Evolutionary conservation across 352 stramenopile species (phyloP), one percentile per base, ranked within the genome.

Genomic region (Phytophthora palmivora): DNA sequence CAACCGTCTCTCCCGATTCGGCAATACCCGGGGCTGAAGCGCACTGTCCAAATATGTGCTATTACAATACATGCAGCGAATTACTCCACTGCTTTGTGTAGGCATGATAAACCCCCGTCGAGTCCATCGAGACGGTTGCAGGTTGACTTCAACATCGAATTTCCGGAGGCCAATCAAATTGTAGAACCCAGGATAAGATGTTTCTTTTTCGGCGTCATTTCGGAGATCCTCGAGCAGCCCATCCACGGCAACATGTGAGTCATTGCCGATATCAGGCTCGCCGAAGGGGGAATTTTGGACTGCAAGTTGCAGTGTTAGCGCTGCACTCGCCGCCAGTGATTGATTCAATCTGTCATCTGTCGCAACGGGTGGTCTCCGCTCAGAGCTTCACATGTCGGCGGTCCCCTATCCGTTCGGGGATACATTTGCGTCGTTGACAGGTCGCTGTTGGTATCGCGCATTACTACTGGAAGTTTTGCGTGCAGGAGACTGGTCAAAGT

Each of bases 121-220:
- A 48, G 54, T 63, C 44, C 44, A 61, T 61, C 53, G 30, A 30
- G 41, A n/a, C 21, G 14, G 46, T 55, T 55, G 47, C 33, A 37
- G 11, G 32, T 58, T 22, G 32, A 50, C 26, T 68, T 63, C 52
- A 69, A 69, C 36, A 43, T 69, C 60, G 44, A 69, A 28, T 48
- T 58, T 63, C 32, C 9, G 19, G 15, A 16, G n/a, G 4, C 57
- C 48, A 66, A 66, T 60, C 30, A 65, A 34, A 46, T 37, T 8
- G 8, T 43, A 11, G 37, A 21, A 54, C 33, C 6, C 33, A 60
- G 18, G 47, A 62, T 55, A 55, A 54, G 38, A 49, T 50, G 21
- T 52, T 70, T 48, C 22, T 58, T 54, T 60, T 54, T 59, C 34
- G 52, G 52, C 44, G 49, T 67, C 24, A 61, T 44, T 52, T 53